Conservation (phyloP, 345 rosid genomes). For the Gossypium australe region DNA sequence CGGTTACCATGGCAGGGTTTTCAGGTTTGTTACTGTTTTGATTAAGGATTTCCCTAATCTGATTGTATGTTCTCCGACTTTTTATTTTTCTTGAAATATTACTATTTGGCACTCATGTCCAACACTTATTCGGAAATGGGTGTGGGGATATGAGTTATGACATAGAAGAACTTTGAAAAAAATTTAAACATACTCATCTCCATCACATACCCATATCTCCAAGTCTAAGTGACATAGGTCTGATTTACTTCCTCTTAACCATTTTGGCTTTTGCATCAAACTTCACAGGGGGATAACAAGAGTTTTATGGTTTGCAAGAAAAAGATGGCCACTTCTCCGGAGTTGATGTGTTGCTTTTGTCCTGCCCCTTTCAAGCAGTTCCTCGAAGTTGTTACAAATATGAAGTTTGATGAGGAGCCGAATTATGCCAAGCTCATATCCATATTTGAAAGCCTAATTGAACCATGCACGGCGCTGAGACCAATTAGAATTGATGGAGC, state of each 20-base stretch:
- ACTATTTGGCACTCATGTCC: neutral
- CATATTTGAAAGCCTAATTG: constrained; percentile 65
- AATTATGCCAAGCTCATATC: constrained; percentile 86
- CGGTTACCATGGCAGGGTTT: constrained; percentile 99
- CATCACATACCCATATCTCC: neutral
- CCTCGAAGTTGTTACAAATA: constrained; percentile 84
- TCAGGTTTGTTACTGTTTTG: constrained; percentile 42
- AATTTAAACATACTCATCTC: neutral
- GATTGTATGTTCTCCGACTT: neutral
- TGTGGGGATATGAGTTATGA: neutral
- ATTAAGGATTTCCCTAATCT: neutral
- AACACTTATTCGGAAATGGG: neutral
- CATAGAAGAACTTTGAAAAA: neutral
- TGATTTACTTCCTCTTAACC: constrained; percentile 4
- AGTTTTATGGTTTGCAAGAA: constrained; percentile 95
- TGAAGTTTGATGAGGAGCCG: constrained; percentile 94
- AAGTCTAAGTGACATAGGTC: neutral
- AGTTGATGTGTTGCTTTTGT: constrained; percentile 82
- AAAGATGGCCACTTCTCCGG: constrained; percentile 88
- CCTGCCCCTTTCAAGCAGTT: constrained; percentile 77
- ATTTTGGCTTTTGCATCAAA: constrained; percentile 5
- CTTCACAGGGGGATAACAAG: constrained; percentile 84
- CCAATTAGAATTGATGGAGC: constrained; percentile 97
- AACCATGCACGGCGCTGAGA: constrained; percentile 55
- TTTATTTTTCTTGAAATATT: neutral